Percentiles rank a stretch among this genome's conserved stretches.
phyloP scores from a whole-genome alignment of 257 asterid genomes.

The Voacanga thouarsii region DNA sequence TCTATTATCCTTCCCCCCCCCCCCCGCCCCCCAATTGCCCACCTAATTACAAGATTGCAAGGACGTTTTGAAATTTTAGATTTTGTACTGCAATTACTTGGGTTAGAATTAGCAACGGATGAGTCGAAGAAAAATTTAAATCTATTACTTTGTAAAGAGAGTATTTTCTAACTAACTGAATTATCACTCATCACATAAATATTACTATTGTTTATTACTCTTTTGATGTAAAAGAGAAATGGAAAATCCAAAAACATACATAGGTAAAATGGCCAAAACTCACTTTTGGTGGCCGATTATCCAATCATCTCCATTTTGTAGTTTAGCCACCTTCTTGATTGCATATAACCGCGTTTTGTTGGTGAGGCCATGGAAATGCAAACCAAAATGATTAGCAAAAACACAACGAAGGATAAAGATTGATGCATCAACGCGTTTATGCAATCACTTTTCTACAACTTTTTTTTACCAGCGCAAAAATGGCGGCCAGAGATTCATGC shows the following conservation, averaged over 20 bases:
- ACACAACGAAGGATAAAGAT: neutral
- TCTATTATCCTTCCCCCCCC: too few relatives aligned
- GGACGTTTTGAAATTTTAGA: too few relatives aligned
- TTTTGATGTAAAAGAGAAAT: too few relatives aligned
- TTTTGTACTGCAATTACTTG: too few relatives aligned
- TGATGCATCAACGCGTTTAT: constrained; percentile 19
- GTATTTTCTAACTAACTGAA: too few relatives aligned
- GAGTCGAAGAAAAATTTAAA: too few relatives aligned
- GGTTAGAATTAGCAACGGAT: too few relatives aligned
- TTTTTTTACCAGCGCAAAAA: neutral
- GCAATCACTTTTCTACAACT: constrained; percentile 12
- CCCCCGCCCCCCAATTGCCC: too few relatives aligned
- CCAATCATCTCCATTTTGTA: neutral
- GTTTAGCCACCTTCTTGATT: constrained; percentile 5
- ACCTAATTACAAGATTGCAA: too few relatives aligned
- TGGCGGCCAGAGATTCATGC: constrained; percentile 12
- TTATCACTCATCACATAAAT: too few relatives aligned
- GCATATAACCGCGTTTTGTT: neutral
- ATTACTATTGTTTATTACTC: too few relatives aligned
- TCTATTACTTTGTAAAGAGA: too few relatives aligned
- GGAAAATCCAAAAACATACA: neutral
- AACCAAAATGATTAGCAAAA: neutral
- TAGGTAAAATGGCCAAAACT: neutral
- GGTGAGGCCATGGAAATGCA: neutral
- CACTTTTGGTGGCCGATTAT: constrained; percentile 5